phyloP scores from a whole-genome alignment of 768 basidiomycete species.

The Sistotremastrum niveocremeum region DNA sequence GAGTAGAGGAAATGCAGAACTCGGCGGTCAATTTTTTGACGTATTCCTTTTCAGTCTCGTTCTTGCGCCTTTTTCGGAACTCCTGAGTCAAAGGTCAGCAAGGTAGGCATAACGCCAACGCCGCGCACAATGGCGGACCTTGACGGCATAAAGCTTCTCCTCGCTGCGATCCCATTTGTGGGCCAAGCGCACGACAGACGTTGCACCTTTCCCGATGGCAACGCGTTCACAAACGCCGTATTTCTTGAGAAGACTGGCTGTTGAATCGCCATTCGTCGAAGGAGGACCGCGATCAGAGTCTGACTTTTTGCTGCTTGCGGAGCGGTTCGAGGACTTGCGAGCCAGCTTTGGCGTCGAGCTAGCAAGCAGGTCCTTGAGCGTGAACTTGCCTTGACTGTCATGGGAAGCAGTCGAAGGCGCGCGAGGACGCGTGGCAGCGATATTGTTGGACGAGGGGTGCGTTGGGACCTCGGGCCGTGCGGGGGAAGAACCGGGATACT shows the following conservation, averaged over 20 bases:
- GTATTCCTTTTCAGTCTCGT: conserved; percentile 98
- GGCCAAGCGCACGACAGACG: conserved; percentile 87
- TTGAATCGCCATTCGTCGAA: conserved; percentile 37
- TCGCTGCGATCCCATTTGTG: conserved; percentile 98
- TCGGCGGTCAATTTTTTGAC: conserved; percentile 99
- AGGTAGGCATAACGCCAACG: conserved; percentile 1
- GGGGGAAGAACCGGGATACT: conserved; percentile 1
- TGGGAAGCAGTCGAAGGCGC: conserved; percentile 42
- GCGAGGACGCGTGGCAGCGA: conserved; percentile 18
- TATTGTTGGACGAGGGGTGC: conserved; percentile 4
- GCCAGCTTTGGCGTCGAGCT: conserved; percentile 55
- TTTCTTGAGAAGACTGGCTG: conserved; percentile 62
- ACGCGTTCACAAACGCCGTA: conserved; percentile 96
- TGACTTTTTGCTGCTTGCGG: conserved; percentile 48
- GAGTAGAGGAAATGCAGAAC: conserved; percentile 94
- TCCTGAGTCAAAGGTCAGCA: conserved; percentile 38
- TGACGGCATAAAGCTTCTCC: conserved; percentile 96
- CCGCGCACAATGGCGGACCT: conserved; percentile 43
- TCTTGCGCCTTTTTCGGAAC: conserved; percentile 95
- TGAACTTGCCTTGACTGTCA: conserved; percentile 58
- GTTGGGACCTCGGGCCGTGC: conserved; percentile 10
- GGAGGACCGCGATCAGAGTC: conserved; percentile 45
- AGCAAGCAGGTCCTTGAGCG: conserved; percentile 68
- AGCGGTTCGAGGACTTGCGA: conserved; percentile 59
- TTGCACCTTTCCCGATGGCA: conserved; percentile 97